These are phyloP conservation scores for Centrapalus pauciflorus DNA, from an alignment of 129 eudicot genomes.

Conservation along the genomic window DNA sequence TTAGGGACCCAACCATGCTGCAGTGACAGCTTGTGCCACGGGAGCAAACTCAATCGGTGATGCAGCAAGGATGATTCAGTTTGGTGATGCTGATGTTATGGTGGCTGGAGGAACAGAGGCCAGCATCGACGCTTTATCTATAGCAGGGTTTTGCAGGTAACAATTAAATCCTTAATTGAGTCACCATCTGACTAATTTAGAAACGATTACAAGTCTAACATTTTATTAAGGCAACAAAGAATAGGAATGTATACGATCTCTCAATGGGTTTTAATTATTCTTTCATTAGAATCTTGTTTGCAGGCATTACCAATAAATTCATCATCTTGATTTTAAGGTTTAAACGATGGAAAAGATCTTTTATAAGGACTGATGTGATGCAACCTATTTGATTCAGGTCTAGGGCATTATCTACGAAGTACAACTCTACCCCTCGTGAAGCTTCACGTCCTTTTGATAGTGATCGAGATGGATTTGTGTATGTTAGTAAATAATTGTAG, in stretches of 20 bases:
- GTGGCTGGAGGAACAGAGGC: conserved; percentile 99
- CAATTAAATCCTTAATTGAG: background rate
- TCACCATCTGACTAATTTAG: background rate
- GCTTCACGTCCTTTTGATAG: conserved; percentile 94
- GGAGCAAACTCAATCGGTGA: conserved; percentile 97
- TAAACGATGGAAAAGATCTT: background rate
- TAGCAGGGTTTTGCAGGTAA: conserved; percentile 95
- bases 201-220: background rate
- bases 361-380: background rate
- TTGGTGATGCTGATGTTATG: conserved; percentile 97
- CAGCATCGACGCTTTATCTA: conserved; percentile 95
- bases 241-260: too few relatives aligned
- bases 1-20: conserved; percentile 99
- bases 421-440: conserved; percentile 67
- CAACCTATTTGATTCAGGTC: conserved; percentile 39
- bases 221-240: too few relatives aligned
- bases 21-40: conserved; percentile 99
- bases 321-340: background rate
- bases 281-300: background rate
- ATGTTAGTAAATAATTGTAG: conserved; percentile 30
- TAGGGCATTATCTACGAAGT: conserved; percentile 82
- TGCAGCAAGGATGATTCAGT: conserved; percentile 94
- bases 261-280: background rate
- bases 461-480: conserved; percentile 98
- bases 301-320: background rate